Conservation (phyloP, 202 grass and related monocot species). For the Saccharum hybrid region DNA sequence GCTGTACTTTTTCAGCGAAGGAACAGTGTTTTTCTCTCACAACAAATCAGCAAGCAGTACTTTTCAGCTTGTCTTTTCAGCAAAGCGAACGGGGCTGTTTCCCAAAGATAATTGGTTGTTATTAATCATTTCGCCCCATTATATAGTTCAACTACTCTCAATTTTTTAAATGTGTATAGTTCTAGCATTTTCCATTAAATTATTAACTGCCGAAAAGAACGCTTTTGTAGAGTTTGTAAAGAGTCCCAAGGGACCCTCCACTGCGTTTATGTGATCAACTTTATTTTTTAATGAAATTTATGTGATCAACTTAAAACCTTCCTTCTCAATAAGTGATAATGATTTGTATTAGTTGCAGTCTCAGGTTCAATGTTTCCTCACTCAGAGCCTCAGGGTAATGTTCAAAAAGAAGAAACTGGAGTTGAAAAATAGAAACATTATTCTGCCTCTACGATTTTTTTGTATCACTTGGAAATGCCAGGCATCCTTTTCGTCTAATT, state of each 20-base stretch:
- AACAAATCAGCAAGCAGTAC: too few relatives aligned
- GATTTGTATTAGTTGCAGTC: background rate
- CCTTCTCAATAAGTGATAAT: background rate
- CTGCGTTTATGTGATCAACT: background rate
- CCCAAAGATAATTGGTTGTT: background rate
- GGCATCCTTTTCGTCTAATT: background rate
- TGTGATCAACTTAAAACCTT: background rate
- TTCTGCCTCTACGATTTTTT: background rate
- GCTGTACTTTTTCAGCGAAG: too few relatives aligned
- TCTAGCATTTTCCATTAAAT: background rate
- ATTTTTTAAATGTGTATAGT: background rate
- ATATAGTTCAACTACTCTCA: background rate
- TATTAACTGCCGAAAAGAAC: background rate
- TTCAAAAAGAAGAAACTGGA: background rate
- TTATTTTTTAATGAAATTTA: background rate
- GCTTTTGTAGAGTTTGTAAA: background rate
- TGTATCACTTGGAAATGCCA: background rate
- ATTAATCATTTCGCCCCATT: background rate
- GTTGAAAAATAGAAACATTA: conserved; percentile 4
- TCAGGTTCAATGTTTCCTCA: background rate
- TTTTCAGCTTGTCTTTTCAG: too few relatives aligned
- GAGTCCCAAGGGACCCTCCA: background rate
- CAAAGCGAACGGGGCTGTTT: background rate
- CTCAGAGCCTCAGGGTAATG: background rate
- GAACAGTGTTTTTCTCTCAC: too few relatives aligned